phyloP scores from a whole-genome alignment of 2,329 filamentous ascomycete genomes.

The Hypocrella siamensis region DNA sequence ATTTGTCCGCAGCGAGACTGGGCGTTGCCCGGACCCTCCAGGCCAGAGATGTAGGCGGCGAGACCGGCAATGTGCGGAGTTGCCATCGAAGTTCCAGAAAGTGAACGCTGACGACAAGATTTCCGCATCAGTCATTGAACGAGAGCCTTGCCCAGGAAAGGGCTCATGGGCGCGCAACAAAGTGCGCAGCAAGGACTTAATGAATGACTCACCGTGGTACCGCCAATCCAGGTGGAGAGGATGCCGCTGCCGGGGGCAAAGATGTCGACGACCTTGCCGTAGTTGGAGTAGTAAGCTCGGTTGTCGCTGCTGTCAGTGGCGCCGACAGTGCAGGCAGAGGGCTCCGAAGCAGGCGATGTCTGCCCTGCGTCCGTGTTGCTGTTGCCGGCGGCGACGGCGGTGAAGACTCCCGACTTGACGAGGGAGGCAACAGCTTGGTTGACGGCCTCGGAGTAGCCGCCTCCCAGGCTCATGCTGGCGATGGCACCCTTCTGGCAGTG shows the following conservation, averaged over 20 bases:
- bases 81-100: slow-evolving; percentile 31
- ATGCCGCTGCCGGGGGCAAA: slow-evolving; percentile 33
- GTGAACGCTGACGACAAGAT: slow-evolving; percentile 9
- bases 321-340: slow-evolving; percentile 36
- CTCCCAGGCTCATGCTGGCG: slow-evolving; percentile 42
- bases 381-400: slow-evolving; percentile 42
- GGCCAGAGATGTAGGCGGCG: slow-evolving; percentile 27
- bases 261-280: slow-evolving; percentile 30
- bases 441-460: slow-evolving; percentile 25
- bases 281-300: slow-evolving; percentile 35
- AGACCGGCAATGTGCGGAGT: slow-evolving; percentile 26
- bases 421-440: slow-evolving; percentile 34
- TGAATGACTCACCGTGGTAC: slow-evolving; percentile 15
- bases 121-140: background rate
- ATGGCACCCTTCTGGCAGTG: slow-evolving; percentile 29
- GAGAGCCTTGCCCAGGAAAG: too few species aligned
- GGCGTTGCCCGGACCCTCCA: slow-evolving; percentile 12
- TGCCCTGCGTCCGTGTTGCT: slow-evolving; percentile 23
- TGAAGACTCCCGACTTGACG: slow-evolving; percentile 29
- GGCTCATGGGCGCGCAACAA: too few species aligned
- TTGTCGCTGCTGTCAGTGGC: slow-evolving; percentile 24
- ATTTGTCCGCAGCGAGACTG: slow-evolving; percentile 7
- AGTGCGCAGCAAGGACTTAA: too few species aligned
- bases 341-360: slow-evolving; percentile 31
- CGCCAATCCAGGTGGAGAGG: slow-evolving; percentile 30